These are phyloP conservation scores for Tulasnella sp. DNA, from an alignment of 768 basidiomycete species.

Conservation along the genomic window DNA sequence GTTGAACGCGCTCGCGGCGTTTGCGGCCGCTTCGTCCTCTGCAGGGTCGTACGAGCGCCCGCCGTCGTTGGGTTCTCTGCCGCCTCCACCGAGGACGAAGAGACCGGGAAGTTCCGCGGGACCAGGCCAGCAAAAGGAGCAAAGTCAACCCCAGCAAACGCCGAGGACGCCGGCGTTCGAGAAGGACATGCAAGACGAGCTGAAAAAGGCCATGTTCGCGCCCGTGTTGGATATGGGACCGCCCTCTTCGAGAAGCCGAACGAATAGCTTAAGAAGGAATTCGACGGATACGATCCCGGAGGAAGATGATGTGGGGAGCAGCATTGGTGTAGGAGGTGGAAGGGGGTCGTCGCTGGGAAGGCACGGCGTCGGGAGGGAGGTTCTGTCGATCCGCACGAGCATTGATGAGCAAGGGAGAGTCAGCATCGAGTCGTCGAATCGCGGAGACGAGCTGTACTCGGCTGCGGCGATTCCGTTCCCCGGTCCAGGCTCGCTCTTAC, in stretches of 20 bases:
- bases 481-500: conserved; percentile 6
- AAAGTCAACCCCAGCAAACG: background rate
- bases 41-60: conserved; percentile 25
- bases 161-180: conserved; percentile 20
- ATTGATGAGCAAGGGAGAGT: conserved; percentile 2
- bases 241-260: background rate
- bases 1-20: conserved; percentile 21
- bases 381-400: conserved; percentile 13
- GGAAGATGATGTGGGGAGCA: conserved; percentile 6
- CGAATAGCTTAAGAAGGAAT: background rate
- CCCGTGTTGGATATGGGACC: conserved; percentile 7
- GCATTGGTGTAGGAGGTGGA: background rate
- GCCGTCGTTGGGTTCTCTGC: conserved; percentile 22
- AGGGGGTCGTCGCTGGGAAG: conserved; percentile 3
- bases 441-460: background rate
- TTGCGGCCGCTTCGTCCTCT: background rate
- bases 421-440: conserved; percentile 19
- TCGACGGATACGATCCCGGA: conserved; percentile 17
- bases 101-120: background rate
- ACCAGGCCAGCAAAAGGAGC: background rate
- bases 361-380: background rate
- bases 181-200: conserved; percentile 25
- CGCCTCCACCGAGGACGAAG: conserved; percentile 15
- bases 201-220: conserved; percentile 27
- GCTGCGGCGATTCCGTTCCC: conserved; percentile 17